phyloP scores from a whole-genome alignment of 768 basidiomycete genomes.

The Galerina sulciceps region DNA sequence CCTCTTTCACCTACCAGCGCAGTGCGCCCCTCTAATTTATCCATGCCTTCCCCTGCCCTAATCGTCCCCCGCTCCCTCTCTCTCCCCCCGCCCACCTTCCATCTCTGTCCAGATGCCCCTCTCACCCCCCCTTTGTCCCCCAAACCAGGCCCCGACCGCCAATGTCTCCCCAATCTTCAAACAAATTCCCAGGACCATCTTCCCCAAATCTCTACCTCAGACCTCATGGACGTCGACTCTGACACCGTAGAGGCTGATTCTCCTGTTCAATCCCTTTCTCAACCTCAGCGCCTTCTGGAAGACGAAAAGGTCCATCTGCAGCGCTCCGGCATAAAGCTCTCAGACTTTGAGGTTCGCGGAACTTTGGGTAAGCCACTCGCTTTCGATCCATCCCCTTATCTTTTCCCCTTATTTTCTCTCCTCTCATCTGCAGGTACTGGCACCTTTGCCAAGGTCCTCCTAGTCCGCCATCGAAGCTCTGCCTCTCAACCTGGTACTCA shows the following conservation, averaged over 20 bases:
- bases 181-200: constrained; percentile 7
- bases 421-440: constrained; percentile 72
- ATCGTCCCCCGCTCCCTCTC: constrained; percentile 35
- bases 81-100: constrained; percentile 33
- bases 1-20: too few species aligned
- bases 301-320: constrained; percentile 72
- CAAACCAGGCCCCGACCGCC: constrained; percentile 39
- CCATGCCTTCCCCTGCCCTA: constrained; percentile 27
- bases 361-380: constrained; percentile 61
- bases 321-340: constrained; percentile 63
- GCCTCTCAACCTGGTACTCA: constrained; percentile 51
- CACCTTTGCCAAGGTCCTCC: constrained; percentile 91
- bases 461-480: constrained; percentile 75
- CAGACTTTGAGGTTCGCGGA: constrained; percentile 82
- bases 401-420: constrained; percentile 3
- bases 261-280: constrained; percentile 24
- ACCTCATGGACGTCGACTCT: constrained; percentile 26
- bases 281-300: constrained; percentile 65
- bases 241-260: constrained; percentile 22
- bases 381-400: constrained; percentile 9
- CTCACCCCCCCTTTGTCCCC: constrained; percentile 72
- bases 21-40: constrained; percentile 16
- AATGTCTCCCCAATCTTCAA: constrained; percentile 15
- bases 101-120: constrained; percentile 55
- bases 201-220: constrained; percentile 10